Percentiles rank a stretch among this genome's conserved stretches.
Evolutionary conservation across 441 rosid genomes (phyloP).

Genomic region (Erodium trifolium): DNA sequence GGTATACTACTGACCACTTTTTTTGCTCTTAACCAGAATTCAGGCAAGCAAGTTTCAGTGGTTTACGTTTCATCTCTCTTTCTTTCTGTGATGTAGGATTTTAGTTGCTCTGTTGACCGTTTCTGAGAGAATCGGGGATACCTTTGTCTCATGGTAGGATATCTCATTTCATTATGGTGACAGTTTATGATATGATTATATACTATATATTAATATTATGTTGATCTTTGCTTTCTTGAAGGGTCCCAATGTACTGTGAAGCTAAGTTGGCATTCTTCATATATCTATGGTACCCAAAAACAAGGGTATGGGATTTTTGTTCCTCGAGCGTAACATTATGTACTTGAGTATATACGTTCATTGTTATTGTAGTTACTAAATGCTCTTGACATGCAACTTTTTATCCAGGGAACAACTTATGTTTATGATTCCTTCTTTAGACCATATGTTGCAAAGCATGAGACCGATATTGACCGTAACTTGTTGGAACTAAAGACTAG

Average conservation of each 20-base stretch:
- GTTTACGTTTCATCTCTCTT: background rate
- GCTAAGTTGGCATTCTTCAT: constrained; percentile 66
- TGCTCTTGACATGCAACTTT: constrained; percentile 9
- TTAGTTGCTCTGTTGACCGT: constrained; percentile 72
- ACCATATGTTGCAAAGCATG: constrained; percentile 85
- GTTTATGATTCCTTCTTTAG: constrained; percentile 86
- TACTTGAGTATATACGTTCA: background rate
- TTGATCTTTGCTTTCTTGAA: constrained; percentile 28
- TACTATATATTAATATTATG: constrained; percentile 6
- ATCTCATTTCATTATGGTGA: constrained; percentile 14
- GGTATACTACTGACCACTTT: constrained; percentile 37
- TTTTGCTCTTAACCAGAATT: background rate
- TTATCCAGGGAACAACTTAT: constrained; percentile 71
- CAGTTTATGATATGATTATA: constrained; percentile 5
- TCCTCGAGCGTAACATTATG: background rate
- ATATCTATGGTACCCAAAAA: constrained; percentile 71
- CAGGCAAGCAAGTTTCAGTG: background rate
- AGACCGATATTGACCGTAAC: constrained; percentile 80
- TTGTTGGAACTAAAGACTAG: constrained; percentile 70
- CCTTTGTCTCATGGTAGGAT: constrained; percentile 60
- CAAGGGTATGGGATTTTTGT: constrained; percentile 38
- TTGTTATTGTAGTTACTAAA: background rate
- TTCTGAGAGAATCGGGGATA: constrained; percentile 63
- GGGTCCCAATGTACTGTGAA: constrained; percentile 83
- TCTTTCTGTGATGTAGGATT: constrained; percentile 52